phyloP scores from a whole-genome alignment of 2,329 filamentous ascomycete species.

The Colletotrichum paranaense region DNA sequence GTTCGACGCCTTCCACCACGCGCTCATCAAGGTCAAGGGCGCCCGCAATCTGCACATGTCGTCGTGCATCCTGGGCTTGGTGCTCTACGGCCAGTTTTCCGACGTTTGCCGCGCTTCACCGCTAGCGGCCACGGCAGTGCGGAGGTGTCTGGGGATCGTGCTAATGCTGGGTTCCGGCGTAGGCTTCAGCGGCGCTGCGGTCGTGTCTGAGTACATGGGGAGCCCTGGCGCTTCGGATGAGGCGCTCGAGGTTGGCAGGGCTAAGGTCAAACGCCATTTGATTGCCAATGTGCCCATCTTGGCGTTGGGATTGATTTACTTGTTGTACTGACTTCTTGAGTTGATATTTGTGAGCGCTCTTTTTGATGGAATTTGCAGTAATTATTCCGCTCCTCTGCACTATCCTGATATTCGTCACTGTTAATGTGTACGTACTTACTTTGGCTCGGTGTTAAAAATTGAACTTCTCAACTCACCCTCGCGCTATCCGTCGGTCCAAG shows the following conservation, averaged over 20 bases:
- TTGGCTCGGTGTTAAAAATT: background rate
- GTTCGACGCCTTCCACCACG: conserved; percentile 31
- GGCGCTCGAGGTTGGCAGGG: conserved; percentile 14
- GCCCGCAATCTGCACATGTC: conserved; percentile 33
- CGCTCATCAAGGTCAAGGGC: conserved; percentile 31
- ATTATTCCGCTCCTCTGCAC: background rate
- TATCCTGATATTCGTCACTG: background rate
- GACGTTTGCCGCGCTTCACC: conserved; percentile 24
- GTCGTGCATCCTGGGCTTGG: conserved; percentile 13
- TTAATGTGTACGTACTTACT: background rate
- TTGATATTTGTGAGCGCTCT: background rate
- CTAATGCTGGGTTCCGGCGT: conserved; percentile 20
- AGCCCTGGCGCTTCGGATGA: conserved; percentile 4
- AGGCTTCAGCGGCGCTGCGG: conserved; percentile 22
- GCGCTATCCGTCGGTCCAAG: too few relatives aligned
- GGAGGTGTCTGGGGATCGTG: conserved; percentile 25
- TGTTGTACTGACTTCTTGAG: background rate
- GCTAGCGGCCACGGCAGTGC: conserved; percentile 9
- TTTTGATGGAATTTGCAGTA: background rate
- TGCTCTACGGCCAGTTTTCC: conserved; percentile 25
- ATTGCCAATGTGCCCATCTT: conserved; percentile 21
- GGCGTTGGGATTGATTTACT: conserved; percentile 13
- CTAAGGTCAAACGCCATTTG: conserved; percentile 21
- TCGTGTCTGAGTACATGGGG: conserved; percentile 17
- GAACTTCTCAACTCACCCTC: background rate